Conservation (phyloP, 2,329 filamentous ascomycete species). For the Pezicula radicicola region DNA sequence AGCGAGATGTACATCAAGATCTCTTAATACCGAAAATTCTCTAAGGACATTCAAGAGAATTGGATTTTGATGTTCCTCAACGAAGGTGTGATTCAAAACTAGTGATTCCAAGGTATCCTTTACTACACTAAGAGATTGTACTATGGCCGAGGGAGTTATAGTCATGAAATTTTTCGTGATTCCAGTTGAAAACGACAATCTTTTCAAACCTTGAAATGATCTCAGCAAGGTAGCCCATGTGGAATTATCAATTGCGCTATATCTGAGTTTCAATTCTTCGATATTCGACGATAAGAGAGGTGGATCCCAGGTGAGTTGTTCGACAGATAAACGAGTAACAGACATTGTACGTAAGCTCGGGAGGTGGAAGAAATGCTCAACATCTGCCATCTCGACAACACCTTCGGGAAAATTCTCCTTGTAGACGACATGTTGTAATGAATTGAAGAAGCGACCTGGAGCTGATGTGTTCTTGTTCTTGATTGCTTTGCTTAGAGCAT, state of each 20-base stretch:
- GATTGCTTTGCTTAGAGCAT: neutral
- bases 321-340: neutral
- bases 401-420: neutral
- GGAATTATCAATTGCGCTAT: neutral
- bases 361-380: neutral
- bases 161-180: neutral
- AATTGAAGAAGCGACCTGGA: neutral
- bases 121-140: neutral
- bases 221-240: neutral
- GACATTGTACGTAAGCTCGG: neutral
- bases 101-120: neutral
- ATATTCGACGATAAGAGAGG: neutral
- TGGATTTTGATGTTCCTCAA: neutral
- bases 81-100: no score
- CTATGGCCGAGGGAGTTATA: neutral
- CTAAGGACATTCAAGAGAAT: neutral
- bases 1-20: neutral
- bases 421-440: neutral
- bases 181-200: neutral
- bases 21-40: neutral
- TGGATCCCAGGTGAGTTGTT: neutral
- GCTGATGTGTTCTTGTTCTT: neutral
- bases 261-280: neutral
- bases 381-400: neutral
- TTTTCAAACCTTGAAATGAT: neutral